These are phyloP conservation scores for Hypholoma fasciculare DNA, from an alignment of 768 basidiomycete species.

Conservation along the genomic window DNA sequence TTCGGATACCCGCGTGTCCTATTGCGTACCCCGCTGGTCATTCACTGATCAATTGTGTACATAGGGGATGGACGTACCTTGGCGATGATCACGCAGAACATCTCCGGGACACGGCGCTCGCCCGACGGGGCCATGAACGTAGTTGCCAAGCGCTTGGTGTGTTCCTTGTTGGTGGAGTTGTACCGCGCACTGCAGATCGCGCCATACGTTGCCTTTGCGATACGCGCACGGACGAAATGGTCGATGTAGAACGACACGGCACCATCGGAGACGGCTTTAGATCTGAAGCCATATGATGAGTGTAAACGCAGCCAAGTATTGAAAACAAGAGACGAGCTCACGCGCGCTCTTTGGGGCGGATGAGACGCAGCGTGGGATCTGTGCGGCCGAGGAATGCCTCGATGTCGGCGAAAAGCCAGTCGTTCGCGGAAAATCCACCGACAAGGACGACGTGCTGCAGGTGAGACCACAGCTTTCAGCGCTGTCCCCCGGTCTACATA, in stretches of 20 bases:
- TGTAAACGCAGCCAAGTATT: too few species aligned
- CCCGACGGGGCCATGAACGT: slow-evolving; percentile 7
- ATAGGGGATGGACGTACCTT: neutral
- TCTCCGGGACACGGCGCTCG: slow-evolving; percentile 11
- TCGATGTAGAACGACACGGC: slow-evolving; percentile 38
- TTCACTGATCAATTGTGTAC: too few species aligned
- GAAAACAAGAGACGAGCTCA: too few species aligned
- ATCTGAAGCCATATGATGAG: slow-evolving; percentile 5
- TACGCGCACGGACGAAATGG: slow-evolving; percentile 42
- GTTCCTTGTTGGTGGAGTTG: slow-evolving; percentile 11
- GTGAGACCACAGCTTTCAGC: neutral
- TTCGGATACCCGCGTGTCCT: neutral
- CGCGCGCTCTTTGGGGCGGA: too few species aligned
- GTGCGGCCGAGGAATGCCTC: too few species aligned
- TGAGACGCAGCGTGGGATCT: too few species aligned
- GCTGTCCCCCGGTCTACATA: neutral
- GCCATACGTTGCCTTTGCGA: slow-evolving; percentile 47
- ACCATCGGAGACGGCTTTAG: slow-evolving; percentile 51
- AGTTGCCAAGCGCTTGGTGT: slow-evolving; percentile 3
- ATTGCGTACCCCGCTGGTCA: too few species aligned
- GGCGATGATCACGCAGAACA: slow-evolving; percentile 24
- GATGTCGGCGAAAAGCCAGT: neutral
- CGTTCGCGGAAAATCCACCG: slow-evolving; percentile 1
- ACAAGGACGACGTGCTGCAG: neutral
- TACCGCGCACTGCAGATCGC: slow-evolving; percentile 11